A percentile compares a stretch with the other conserved stretches of the same genome.
Evolutionary conservation across 169 alveolate genomes (phyloP).

Genomic region (Toxoplasma gondii): DNA sequence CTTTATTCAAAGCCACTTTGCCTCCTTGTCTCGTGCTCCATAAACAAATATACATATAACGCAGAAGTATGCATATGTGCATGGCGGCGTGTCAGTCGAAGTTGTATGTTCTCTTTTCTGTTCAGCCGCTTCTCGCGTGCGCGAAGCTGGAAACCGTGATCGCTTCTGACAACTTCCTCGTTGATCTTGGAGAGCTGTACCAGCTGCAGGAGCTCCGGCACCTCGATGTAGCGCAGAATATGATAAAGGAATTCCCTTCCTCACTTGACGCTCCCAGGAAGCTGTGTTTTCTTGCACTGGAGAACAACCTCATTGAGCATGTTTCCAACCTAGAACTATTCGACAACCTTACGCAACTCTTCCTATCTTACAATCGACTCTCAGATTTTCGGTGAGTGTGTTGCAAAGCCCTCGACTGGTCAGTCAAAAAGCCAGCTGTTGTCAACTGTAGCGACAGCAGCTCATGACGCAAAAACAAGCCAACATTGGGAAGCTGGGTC

Average conservation of each 20-base stretch:
- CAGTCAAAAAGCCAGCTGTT: too few species aligned
- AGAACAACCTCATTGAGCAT: neutral
- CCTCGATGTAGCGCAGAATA: conserved; percentile 4
- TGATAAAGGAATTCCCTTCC: neutral
- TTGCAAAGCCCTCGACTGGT: neutral
- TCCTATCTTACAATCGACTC: neutral
- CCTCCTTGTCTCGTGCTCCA: too few species aligned
- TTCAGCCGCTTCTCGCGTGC: conserved; percentile 15
- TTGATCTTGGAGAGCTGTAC: neutral
- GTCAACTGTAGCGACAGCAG: too few species aligned
- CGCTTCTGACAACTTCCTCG: conserved; percentile 11
- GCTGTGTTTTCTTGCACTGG: conserved; percentile 2
- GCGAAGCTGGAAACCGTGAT: conserved; percentile 5
- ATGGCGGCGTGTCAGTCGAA: too few species aligned
- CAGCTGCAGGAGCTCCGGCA: conserved; percentile 36
- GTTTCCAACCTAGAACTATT: conserved; percentile 12
- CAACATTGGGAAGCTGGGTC: too few species aligned
- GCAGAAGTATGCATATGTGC: too few species aligned
- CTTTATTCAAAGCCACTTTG: too few species aligned
- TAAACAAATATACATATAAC: too few species aligned
- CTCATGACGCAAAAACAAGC: too few species aligned
- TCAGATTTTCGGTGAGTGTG: conserved; percentile 25
- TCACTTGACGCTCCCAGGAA: neutral
- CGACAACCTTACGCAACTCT: conserved; percentile 23
- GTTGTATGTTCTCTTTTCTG: neutral